A percentile compares a stretch with the other conserved stretches of the same genome.
phyloP scores from a whole-genome alignment of 768 basidiomycete genomes.

The Suillus variegatus region DNA sequence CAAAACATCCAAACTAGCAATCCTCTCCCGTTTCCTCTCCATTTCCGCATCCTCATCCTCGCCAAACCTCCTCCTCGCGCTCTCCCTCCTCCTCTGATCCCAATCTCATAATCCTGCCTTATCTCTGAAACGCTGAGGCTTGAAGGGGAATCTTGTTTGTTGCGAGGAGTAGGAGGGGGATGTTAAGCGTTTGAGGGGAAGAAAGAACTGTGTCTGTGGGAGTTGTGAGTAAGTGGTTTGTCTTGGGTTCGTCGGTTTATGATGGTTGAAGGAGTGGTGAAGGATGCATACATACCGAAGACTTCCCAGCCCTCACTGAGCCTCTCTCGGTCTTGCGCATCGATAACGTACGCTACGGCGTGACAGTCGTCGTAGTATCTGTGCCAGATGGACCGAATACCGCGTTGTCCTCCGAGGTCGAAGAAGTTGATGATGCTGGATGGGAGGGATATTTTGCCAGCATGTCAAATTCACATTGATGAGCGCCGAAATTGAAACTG shows the following conservation, averaged over 20 bases:
- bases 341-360: constrained; percentile 93
- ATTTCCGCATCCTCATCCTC: constrained; percentile 48
- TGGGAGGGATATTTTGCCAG: constrained; percentile 90
- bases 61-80: constrained; percentile 55
- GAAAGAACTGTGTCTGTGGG: constrained; percentile 78
- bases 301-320: constrained; percentile 96
- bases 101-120: constrained; percentile 83
- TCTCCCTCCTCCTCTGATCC: constrained; percentile 76
- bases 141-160: constrained; percentile 87
- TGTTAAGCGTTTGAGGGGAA: constrained; percentile 84
- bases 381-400: constrained; percentile 93
- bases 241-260: constrained; percentile 13
- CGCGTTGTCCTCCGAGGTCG: constrained; percentile 94
- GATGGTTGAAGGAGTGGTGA: constrained; percentile 1
- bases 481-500: neutral
- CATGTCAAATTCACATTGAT: too few relatives aligned
- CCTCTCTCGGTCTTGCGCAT: constrained; percentile 87
- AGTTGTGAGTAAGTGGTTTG: constrained; percentile 7
- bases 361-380: constrained; percentile 96
- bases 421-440: constrained; percentile 86
- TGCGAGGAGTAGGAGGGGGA: constrained; percentile 89
- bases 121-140: constrained; percentile 91
- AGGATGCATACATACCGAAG: constrained; percentile 66
- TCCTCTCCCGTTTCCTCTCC: constrained; percentile 49
- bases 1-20: constrained; percentile 85